phyloP scores from a whole-genome alignment of 306 rosid genomes.

The Gynostemma pentaphyllum region DNA sequence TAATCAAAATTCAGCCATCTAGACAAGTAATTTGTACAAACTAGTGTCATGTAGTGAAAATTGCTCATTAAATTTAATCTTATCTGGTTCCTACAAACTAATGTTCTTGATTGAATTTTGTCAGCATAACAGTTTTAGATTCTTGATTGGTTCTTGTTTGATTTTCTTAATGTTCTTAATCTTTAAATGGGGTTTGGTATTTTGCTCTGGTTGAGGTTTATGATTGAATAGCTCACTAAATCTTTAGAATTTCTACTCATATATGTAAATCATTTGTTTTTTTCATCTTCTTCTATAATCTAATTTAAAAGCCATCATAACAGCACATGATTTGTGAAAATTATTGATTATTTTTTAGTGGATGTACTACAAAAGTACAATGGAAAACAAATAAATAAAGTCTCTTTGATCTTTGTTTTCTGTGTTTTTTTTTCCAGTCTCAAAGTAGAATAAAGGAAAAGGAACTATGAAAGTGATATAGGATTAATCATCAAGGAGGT shows the following conservation, averaged over 20 bases:
- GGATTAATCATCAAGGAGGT: conserved; percentile 26
- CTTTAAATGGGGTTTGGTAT: background rate
- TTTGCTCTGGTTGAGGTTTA: background rate
- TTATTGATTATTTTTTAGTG: background rate
- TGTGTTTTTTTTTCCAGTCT: too few relatives aligned
- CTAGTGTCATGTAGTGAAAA: too few relatives aligned
- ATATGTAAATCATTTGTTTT: background rate
- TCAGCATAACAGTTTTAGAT: too few relatives aligned
- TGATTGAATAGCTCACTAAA: background rate
- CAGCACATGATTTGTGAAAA: too few relatives aligned
- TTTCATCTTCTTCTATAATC: background rate
- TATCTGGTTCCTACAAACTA: too few relatives aligned
- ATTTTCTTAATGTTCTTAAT: too few relatives aligned
- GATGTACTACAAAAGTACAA: background rate
- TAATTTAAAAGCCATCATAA: background rate
- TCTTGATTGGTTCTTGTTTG: too few relatives aligned
- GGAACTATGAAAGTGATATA: background rate
- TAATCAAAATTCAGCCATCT: too few relatives aligned
- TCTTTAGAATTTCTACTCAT: background rate
- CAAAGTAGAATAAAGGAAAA: background rate
- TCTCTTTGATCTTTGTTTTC: background rate
- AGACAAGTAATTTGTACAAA: too few relatives aligned
- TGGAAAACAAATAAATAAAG: background rate
- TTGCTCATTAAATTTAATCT: too few relatives aligned
- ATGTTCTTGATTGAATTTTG: too few relatives aligned